Percentiles rank a stretch among this genome's conserved stretches.
phyloP scores from a whole-genome alignment of 1,284 basidiomycete species.

The Stereum hirsutum region DNA sequence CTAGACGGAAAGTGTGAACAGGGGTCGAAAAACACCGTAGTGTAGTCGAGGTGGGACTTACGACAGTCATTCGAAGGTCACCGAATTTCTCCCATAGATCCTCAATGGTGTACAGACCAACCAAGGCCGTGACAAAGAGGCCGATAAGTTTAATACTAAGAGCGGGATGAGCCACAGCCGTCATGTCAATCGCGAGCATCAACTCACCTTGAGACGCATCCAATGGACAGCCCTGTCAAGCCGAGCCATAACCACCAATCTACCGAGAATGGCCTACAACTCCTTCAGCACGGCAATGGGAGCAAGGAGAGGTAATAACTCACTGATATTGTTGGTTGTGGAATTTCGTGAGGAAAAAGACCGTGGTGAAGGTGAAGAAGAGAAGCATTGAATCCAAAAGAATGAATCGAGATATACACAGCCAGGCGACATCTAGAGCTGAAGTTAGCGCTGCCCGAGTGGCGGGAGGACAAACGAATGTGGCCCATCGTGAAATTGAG shows the following conservation, averaged over 20 bases:
- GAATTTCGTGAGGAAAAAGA: conserved; percentile 93
- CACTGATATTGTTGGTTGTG: conserved; percentile 92
- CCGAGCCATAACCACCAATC: conserved; percentile 97
- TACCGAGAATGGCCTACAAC: conserved; percentile 74
- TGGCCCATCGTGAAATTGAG: too few species aligned
- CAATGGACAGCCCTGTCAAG: conserved; percentile 88
- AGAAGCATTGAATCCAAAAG: conserved; percentile 96
- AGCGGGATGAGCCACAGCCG: background rate
- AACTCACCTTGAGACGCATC: conserved; percentile 81
- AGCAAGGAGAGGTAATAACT: conserved; percentile 19
- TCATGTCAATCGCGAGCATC: background rate
- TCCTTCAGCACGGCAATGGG: conserved; percentile 6
- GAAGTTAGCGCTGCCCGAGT: too few species aligned
- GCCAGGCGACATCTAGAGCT: conserved; percentile 84
- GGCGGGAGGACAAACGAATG: too few species aligned
- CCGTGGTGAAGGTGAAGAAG: conserved; percentile 96
- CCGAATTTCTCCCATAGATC: conserved; percentile 99
- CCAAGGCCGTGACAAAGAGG: conserved; percentile 89
- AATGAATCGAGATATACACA: conserved; percentile 95
- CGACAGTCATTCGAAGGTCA: conserved; percentile 85
- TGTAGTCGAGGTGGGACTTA: conserved; percentile 28
- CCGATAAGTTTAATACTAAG: conserved; percentile 93
- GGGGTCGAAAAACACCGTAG: conserved; percentile 10
- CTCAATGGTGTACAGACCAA: conserved; percentile 94
- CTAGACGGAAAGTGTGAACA: conserved; percentile 29